phyloP scores from a whole-genome alignment of 495 filamentous ascomycete species.

The Xylaria castorea region DNA sequence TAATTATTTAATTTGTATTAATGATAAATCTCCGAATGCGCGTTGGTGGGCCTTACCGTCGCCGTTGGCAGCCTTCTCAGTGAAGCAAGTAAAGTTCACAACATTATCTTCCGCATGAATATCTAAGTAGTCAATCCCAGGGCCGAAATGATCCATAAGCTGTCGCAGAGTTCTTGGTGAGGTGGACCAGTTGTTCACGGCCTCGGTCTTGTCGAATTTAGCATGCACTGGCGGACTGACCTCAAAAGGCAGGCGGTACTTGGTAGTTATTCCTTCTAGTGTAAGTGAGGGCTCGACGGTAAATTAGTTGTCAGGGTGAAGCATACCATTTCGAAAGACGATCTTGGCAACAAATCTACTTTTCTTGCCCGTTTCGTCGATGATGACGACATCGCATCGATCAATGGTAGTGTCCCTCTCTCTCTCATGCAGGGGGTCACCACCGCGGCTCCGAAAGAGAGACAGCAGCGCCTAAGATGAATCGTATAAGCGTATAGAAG shows the following conservation, averaged over 20 bases:
- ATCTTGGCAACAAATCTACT: constrained; percentile 84
- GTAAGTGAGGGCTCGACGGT: constrained; percentile 1
- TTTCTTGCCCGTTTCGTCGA: constrained; percentile 74
- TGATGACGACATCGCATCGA: constrained; percentile 82
- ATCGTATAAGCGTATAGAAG: constrained; percentile 20
- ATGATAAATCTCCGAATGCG: background rate
- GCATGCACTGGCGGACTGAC: constrained; percentile 81
- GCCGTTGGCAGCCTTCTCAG: constrained; percentile 83
- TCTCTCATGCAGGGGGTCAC: constrained; percentile 47
- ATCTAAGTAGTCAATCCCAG: constrained; percentile 89
- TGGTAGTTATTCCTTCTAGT: constrained; percentile 76
- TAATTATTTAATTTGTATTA: constrained; percentile 37
- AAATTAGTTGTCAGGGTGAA: background rate
- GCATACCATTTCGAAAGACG: constrained; percentile 80
- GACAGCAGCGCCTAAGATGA: constrained; percentile 50
- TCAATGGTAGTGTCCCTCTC: constrained; percentile 84
- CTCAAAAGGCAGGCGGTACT: constrained; percentile 92
- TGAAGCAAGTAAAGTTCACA: constrained; percentile 89
- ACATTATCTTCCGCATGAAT: constrained; percentile 72
- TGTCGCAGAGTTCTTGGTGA: constrained; percentile 77
- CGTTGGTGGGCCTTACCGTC: constrained; percentile 63
- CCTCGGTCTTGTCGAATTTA: constrained; percentile 74
- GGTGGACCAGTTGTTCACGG: constrained; percentile 80
- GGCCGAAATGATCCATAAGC: constrained; percentile 89
- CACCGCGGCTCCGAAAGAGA: constrained; percentile 51